Base-by-base conservation (phyloP, 108 stramenopile genomes). In the Stephanodiscus minutulus region DNA sequence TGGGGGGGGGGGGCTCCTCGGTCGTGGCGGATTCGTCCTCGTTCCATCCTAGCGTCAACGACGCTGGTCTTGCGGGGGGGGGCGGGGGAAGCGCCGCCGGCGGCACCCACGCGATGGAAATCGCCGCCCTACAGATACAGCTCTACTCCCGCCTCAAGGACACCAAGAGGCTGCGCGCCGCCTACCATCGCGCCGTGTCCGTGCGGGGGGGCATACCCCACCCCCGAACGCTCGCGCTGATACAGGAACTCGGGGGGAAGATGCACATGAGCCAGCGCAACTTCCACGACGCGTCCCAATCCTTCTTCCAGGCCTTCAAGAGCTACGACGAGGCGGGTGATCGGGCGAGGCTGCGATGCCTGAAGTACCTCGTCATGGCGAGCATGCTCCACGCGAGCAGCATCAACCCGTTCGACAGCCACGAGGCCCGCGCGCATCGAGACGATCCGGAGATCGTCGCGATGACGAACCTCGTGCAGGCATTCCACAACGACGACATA, bases 261-360 rank as follows among this genome's bases (percentile, higher is more conserved):
- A 97, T 93, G 93, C 91, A 96, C 79, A 95, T 97, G 96, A 80
- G 67, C 15, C 70, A 85, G 35, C 75, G 86, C 12, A 88, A 91
- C 64, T 96, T 91, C 72, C 84, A 93, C 61, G 87, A 82, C 11
- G 92, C 91, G 0, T 82, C 79, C 15, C 90, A 86, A 29, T 86
- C 97, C 2, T 96, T 96, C 73, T 93, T 95, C 61, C 91, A 93
- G 58, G 92, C 95, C n/a, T 97, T 96, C 82, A 96, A 96, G 65
- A 86, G 81, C 43, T 97, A 96, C 82, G 96, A 97, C 76, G 96
- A 97, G 79, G 96, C 96, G 1, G 96, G 96, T 27, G 96, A 97
- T 78, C 85, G 85, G 13, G 76, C 77, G 65, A 82, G 96, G 7
- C 67, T 97, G 49, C 78, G 91, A 18, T 94, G 93, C 72, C 79